Conservation (phyloP, 2,329 filamentous ascomycete species). For the Phaeoacremonium minimum region DNA sequence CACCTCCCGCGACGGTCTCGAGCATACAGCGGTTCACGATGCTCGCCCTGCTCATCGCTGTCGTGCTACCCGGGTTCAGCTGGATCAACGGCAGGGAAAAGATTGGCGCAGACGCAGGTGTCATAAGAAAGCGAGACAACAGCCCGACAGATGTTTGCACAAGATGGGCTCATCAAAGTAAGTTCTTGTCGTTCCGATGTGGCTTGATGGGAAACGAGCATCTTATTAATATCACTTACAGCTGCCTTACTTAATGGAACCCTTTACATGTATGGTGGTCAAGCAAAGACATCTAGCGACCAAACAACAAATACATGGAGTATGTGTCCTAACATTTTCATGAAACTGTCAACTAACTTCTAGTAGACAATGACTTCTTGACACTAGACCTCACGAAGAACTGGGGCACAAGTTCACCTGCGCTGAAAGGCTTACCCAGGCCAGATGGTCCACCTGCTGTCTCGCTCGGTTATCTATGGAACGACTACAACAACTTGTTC, state of each 20-base stretch:
- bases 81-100: slow-evolving; percentile 35
- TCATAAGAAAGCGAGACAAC: slow-evolving; percentile 35
- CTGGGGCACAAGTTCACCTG: slow-evolving; percentile 64
- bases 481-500: slow-evolving; percentile 64
- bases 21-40: slow-evolving; percentile 40
- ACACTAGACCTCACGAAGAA: slow-evolving; percentile 66
- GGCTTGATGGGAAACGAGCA: background rate
- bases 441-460: slow-evolving; percentile 61
- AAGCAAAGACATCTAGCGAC: slow-evolving; percentile 50
- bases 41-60: slow-evolving; percentile 43
- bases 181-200: slow-evolving; percentile 2
- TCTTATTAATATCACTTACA: slow-evolving; percentile 17
- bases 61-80: slow-evolving; percentile 43
- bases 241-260: slow-evolving; percentile 69
- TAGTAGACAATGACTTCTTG: slow-evolving; percentile 65
- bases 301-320: slow-evolving; percentile 67
- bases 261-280: slow-evolving; percentile 71
- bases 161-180: slow-evolving; percentile 62
- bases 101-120: slow-evolving; percentile 42
- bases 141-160: slow-evolving; percentile 56
- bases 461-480: slow-evolving; percentile 72
- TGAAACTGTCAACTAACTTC: slow-evolving; percentile 9
- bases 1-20: slow-evolving; percentile 33
- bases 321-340: slow-evolving; percentile 28
- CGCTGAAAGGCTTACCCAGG: slow-evolving; percentile 51